A percentile compares a stretch with the other conserved stretches of the same genome.
These are phyloP conservation scores for Adansonia grandidieri DNA, from an alignment of 441 rosid species.

Conservation along the genomic window DNA sequence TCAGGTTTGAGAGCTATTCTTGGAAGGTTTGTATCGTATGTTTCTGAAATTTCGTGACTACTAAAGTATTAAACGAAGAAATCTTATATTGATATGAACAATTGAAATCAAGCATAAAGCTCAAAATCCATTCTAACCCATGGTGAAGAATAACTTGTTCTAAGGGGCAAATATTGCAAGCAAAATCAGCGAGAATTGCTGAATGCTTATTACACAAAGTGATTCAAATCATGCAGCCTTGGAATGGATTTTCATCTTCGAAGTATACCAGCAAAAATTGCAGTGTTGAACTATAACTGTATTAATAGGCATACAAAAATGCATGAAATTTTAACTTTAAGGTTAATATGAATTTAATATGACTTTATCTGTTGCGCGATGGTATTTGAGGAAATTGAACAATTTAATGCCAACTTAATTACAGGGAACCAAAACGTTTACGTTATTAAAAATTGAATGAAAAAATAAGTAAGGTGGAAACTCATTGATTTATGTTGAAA, in stretches of 20 bases:
- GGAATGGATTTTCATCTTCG: not conserved
- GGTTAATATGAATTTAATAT: not conserved
- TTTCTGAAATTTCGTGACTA: constrained; percentile 7
- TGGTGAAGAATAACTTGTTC: not conserved
- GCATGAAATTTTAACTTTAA: not conserved
- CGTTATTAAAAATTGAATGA: too few species aligned
- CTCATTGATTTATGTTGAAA: too few species aligned
- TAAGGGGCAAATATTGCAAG: not conserved
- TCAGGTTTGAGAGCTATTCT: constrained; percentile 23
- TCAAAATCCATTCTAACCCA: not conserved
- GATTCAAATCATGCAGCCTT: not conserved
- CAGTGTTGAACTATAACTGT: not conserved
- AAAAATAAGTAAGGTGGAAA: not conserved
- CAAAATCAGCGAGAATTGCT: not conserved
- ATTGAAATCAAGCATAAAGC: not conserved
- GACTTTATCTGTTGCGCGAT: not conserved
- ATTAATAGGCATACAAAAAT: too few species aligned
- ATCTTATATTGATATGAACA: not conserved
- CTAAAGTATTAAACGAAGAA: not conserved
- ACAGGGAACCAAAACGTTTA: not conserved
- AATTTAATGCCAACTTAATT: not conserved
- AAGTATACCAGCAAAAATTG: not conserved
- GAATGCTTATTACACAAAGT: too few species aligned
- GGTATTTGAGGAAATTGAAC: not conserved
- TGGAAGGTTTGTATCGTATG: constrained; percentile 27